Conservation (phyloP, 2,329 filamentous ascomycete genomes). For the Hymenoscyphus scutula region DNA sequence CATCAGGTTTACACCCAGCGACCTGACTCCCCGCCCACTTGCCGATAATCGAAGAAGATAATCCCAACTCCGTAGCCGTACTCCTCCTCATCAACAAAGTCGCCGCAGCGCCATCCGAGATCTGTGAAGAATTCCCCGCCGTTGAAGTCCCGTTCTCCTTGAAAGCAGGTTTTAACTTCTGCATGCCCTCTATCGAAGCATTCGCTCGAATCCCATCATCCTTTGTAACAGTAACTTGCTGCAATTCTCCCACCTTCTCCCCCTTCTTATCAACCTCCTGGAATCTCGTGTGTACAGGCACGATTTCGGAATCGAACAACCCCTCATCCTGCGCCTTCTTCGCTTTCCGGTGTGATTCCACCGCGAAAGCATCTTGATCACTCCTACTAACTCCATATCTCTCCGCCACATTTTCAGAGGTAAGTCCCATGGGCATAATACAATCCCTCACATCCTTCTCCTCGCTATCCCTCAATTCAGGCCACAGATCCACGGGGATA, state of each 20-base stretch:
- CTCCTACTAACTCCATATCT: constrained; percentile 69
- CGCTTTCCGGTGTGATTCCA: constrained; percentile 70
- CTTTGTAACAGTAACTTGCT: constrained; percentile 64
- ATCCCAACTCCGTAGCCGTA: constrained; percentile 71
- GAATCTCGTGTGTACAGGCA: constrained; percentile 71
- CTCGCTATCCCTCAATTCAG: constrained; percentile 61
- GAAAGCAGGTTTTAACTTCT: constrained; percentile 83
- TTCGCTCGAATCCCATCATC: constrained; percentile 81
- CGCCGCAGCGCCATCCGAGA: constrained; percentile 84
- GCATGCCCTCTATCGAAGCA: constrained; percentile 67
- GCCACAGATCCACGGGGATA: constrained; percentile 82
- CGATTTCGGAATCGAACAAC: constrained; percentile 73
- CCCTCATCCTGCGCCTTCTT: constrained; percentile 66
- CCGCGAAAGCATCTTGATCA: constrained; percentile 83
- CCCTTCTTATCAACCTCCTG: constrained; percentile 62
- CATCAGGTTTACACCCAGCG: constrained; percentile 78
- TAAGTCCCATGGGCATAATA: constrained; percentile 92
- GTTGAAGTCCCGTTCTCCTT: constrained; percentile 71
- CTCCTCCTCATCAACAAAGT: constrained; percentile 81
- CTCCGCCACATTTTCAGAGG: constrained; percentile 81
- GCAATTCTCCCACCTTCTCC: constrained; percentile 52
- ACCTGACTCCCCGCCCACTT: constrained; percentile 78
- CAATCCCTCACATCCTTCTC: constrained; percentile 76
- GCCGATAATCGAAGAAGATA: constrained; percentile 68
- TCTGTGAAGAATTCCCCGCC: constrained; percentile 82